Evolutionary conservation across 1,139 yeast genomes (phyloP).

Genomic region (Blastobotrys indianensis): DNA sequence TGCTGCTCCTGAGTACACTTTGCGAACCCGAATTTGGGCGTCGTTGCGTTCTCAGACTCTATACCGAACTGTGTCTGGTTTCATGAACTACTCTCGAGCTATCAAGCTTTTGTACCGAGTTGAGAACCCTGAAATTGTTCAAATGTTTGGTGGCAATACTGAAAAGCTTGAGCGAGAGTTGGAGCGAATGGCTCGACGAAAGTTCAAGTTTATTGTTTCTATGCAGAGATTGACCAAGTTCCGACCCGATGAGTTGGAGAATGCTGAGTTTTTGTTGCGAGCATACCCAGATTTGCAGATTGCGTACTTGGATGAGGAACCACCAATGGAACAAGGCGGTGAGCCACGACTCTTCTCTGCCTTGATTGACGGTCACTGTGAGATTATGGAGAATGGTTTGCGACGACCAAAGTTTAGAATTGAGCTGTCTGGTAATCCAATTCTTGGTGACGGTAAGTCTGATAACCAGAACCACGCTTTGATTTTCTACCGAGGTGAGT

Average conservation of each 20-base stretch:
- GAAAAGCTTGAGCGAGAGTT: conserved; percentile 91
- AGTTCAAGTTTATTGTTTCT: conserved; percentile 92
- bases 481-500: conserved; percentile 98
- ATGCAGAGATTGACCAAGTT: conserved; percentile 98
- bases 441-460: conserved; percentile 98
- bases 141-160: conserved; percentile 97
- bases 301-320: conserved; percentile 95
- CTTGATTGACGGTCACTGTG: conserved; percentile 97
- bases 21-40: conserved; percentile 99
- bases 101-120: conserved; percentile 95
- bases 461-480: conserved; percentile 97
- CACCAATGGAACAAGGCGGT: conserved; percentile 83
- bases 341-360: conserved; percentile 97
- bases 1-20: conserved; percentile 98
- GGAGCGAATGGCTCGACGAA: conserved; percentile 98
- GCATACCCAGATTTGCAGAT: conserved; percentile 98
- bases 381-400: conserved; percentile 93
- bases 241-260: conserved; percentile 96
- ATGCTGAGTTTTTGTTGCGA: conserved; percentile 94
- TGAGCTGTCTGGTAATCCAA: conserved; percentile 97
- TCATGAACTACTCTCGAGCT: conserved; percentile 98
- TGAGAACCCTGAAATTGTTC: conserved; percentile 97
- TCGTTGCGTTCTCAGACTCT: conserved; percentile 96
- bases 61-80: conserved; percentile 97
- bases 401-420: conserved; percentile 98